These are phyloP conservation scores for Zygosaccharomyces bisporus DNA, from an alignment of 805 yeast species.

Conservation along the genomic window DNA sequence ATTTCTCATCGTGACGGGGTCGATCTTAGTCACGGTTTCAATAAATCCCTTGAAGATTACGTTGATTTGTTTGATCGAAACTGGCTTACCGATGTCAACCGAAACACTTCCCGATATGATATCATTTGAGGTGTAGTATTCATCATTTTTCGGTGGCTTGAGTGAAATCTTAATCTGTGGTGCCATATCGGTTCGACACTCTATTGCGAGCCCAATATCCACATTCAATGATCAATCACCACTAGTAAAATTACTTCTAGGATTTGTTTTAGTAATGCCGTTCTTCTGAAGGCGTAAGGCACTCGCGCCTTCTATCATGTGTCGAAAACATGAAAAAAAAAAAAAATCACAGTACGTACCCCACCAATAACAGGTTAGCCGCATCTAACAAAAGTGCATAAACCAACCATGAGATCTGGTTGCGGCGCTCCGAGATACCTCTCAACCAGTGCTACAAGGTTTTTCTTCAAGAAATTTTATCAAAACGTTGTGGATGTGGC, in stretches of 20 bases:
- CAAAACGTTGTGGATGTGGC: conserved; percentile 38
- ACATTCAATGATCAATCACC: not conserved
- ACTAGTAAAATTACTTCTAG: not conserved
- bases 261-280: not conserved
- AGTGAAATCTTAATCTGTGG: conserved; percentile 22
- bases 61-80: conserved; percentile 38
- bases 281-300: not conserved
- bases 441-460: conserved; percentile 2
- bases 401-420: not conserved
- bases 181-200: conserved; percentile 18
- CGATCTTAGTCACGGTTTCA: conserved; percentile 29
- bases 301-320: not conserved
- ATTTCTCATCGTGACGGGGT: conserved; percentile 20
- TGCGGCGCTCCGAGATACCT: conserved; percentile 2
- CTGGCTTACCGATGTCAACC: conserved; percentile 24
- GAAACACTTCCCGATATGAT: conserved; percentile 28
- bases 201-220: not conserved
- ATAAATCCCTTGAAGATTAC: conserved; percentile 48
- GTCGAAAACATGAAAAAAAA: not conserved
- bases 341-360: not conserved
- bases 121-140: conserved; percentile 31
- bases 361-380: not conserved
- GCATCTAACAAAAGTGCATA: not conserved
- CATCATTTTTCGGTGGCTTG: conserved; percentile 30
- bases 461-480: conserved; percentile 34